Percentiles rank a stretch among this genome's conserved stretches.
phyloP scores from a whole-genome alignment of 1,139 yeast genomes.

The Suhomyces wounanorum region DNA sequence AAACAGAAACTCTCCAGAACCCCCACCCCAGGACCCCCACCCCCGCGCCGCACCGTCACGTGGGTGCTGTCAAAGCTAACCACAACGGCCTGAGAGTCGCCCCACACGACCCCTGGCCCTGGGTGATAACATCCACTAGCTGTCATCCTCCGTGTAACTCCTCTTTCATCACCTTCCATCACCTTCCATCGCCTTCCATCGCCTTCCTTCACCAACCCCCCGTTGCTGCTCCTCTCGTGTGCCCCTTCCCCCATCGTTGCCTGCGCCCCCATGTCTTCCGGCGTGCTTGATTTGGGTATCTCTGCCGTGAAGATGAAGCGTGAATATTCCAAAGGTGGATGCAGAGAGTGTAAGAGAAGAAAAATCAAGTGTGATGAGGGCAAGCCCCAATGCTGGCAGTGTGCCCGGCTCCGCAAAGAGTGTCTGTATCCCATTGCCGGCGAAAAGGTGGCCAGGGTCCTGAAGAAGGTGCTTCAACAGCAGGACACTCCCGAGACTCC shows the following conservation, averaged over 20 bases:
- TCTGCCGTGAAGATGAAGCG: conserved; percentile 16
- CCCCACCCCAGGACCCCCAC: neutral
- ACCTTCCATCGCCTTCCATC: neutral
- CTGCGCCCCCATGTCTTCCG: conserved; percentile 16
- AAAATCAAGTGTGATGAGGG: conserved; percentile 32
- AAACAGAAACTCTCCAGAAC: neutral
- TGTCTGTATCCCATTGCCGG: conserved; percentile 26
- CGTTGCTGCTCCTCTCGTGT: neutral
- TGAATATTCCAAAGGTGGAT: conserved; percentile 28
- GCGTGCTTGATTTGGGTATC: conserved; percentile 18
- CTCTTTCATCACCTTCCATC: neutral
- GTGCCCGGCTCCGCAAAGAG: conserved; percentile 24
- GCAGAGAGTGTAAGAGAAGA: conserved; percentile 31
- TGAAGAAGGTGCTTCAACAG: conserved; percentile 12
- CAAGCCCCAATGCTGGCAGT: conserved; percentile 29
- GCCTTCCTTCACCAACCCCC: no score
- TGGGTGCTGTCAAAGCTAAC: neutral
- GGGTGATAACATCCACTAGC: neutral
- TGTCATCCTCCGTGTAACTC: neutral
- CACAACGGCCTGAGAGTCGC: neutral
- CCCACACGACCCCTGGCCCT: neutral
- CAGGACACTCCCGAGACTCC: neutral
- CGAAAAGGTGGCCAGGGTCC: conserved; percentile 20
- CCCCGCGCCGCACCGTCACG: neutral
- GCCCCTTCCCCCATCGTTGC: neutral